Conservation (phyloP, 2,329 filamentous ascomycete genomes). For the Trichoderma lentiforme region DNA sequence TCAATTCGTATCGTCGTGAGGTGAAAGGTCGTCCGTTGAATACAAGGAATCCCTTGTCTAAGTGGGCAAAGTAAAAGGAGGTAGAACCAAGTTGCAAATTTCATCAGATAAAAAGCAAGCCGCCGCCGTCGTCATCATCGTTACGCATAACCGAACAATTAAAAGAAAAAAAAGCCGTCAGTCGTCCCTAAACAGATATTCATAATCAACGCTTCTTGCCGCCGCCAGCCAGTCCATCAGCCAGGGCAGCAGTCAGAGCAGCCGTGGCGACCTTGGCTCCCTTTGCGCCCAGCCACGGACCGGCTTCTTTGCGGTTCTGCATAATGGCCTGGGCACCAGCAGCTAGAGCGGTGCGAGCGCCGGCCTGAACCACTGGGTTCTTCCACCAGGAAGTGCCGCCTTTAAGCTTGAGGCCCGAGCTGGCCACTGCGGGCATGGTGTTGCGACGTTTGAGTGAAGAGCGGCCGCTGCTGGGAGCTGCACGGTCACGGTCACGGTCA, state of each 20-base stretch:
- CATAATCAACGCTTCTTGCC: conserved; percentile 27
- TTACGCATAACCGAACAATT: neutral
- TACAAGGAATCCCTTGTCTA: neutral
- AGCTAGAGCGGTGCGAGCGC: conserved; percentile 45
- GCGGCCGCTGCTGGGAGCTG: neutral
- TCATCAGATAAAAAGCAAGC: neutral
- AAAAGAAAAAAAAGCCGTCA: neutral
- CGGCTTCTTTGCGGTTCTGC: conserved; percentile 43
- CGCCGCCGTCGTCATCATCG: neutral
- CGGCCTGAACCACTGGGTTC: conserved; percentile 39
- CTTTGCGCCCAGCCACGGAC: conserved; percentile 47
- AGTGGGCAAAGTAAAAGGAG: neutral
- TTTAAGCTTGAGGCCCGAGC: conserved; percentile 21
- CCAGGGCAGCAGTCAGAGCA: conserved; percentile 46
- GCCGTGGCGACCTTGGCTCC: conserved; percentile 48
- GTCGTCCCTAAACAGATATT: conserved; percentile 15
- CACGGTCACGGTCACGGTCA: neutral
- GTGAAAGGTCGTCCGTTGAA: neutral
- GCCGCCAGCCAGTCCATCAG: conserved; percentile 44
- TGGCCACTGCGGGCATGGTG: conserved; percentile 32
- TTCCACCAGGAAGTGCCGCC: conserved; percentile 34
- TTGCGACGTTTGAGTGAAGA: conserved; percentile 22
- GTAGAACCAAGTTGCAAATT: neutral
- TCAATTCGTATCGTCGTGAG: neutral
- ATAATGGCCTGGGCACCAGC: conserved; percentile 49